Conservation (phyloP, 345 rosid species). For the Clausena lansium region DNA sequence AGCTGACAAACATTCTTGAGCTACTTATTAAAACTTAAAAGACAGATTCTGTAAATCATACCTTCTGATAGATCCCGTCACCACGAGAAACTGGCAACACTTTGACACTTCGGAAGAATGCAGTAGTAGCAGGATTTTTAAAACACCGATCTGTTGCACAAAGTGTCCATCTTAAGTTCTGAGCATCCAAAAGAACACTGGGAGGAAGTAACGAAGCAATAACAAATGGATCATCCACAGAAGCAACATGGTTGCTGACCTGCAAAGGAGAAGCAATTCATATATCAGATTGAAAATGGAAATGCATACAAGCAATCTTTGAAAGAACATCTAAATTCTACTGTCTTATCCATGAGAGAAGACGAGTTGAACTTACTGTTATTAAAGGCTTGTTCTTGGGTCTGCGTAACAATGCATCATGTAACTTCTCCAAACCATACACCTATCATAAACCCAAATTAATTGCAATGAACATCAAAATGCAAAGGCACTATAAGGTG, state of each 20-base stretch:
- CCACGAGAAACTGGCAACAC: constrained; percentile 93
- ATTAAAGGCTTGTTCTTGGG: constrained; percentile 75
- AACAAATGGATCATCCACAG: constrained; percentile 90
- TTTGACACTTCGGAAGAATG: constrained; percentile 83
- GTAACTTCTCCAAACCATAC: constrained; percentile 87
- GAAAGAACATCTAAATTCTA: neutral
- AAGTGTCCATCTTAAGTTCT: constrained; percentile 90
- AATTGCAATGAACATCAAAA: neutral
- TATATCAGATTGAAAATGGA: neutral
- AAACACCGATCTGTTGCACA: constrained; percentile 96
- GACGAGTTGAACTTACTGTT: constrained; percentile 51
- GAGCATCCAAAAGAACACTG: constrained; percentile 72
- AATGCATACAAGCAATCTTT: neutral
- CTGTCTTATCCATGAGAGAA: neutral
- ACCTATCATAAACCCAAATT: constrained; percentile 43
- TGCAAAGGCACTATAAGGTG: neutral
- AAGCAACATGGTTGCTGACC: constrained; percentile 98
- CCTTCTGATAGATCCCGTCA: constrained; percentile 96
- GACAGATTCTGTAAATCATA: constrained; percentile 17
- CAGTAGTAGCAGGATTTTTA: constrained; percentile 79
- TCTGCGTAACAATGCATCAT: constrained; percentile 77
- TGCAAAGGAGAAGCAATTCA: constrained; percentile 22
- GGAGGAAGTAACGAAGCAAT: constrained; percentile 93
- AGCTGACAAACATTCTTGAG: neutral
- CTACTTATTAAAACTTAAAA: neutral